Evolutionary conservation across 73 alveolate species (phyloP), one percentile per base, ranked within the genome.

Genomic region (Uronychia setigera): DNA sequence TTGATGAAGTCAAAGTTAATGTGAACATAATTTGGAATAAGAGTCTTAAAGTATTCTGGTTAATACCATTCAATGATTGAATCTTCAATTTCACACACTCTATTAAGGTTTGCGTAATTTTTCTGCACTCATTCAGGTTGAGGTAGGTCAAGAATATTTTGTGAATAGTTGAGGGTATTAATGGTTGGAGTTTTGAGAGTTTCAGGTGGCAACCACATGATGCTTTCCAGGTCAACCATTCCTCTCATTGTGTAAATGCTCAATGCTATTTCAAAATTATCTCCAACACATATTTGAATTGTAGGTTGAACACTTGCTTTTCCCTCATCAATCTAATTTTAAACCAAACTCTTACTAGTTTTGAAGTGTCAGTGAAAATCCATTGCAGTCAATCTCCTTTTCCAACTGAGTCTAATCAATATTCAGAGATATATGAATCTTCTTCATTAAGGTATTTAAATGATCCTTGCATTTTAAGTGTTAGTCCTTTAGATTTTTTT

Each of bases 81-180:
- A 76, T 90, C 95, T 76, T 90, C 95, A n/a, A 90, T 77, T 58
- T 90, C 95, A 32, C 95, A 90, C 25, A 90, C 82, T n/a, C 95
- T 31, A 67, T 86, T 90, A 0, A 90, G 79, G 74, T 90, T 91
- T n/a, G 91, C 83, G 74, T 30, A 90, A 32, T 80, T 90, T 85
- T 80, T 79, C 32, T 57, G 87, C 79, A 76, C 88, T 89, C 83
- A 77, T 59, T 82, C 78, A 59, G 57, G 60, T 19, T 81, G 76
- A 13, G 75, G 83, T 31, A 75, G 32, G 57, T 78, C 31, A 75
- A 84, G 1, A 77, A 90, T 27, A 76, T 85, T 92, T 78, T 90
- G 77, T 75, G 78, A 35, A 79, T 90, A 85, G 77, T 81, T 90
- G 0, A 67, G 80, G 25, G 83, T 82, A 29, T 80, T 60, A 19